phyloP scores from a whole-genome alignment of 2,329 filamentous ascomycete species.

The Phoma sp. region DNA sequence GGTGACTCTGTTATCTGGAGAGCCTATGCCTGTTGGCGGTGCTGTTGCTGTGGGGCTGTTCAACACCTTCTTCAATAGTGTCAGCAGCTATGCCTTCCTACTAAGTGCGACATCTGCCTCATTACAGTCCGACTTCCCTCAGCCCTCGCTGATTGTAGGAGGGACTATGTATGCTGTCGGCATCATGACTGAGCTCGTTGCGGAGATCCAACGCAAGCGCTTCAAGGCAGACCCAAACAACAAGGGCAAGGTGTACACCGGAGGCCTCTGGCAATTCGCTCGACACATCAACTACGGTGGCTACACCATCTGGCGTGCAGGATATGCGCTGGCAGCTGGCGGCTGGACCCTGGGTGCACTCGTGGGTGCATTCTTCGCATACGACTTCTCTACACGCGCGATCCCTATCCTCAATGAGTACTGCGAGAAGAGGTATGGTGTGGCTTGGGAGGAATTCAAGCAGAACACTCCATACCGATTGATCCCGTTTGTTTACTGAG shows the following conservation, averaged over 20 bases:
- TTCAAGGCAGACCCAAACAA: constrained; percentile 60
- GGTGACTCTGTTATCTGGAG: constrained; percentile 54
- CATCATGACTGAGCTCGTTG: constrained; percentile 59
- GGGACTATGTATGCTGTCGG: constrained; percentile 58
- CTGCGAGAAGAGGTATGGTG: constrained; percentile 51
- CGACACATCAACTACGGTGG: constrained; percentile 63
- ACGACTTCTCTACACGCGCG: constrained; percentile 52
- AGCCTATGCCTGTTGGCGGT: constrained; percentile 55
- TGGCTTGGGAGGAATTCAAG: constrained; percentile 50
- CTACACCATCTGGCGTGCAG: constrained; percentile 59
- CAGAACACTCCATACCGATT: constrained; percentile 48
- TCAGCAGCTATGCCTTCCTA: constrained; percentile 62
- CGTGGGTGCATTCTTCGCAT: constrained; percentile 51
- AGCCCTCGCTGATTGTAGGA: constrained; percentile 55
- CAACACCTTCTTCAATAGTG: constrained; percentile 62
- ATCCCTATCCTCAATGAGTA: constrained; percentile 59
- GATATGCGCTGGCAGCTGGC: constrained; percentile 56
- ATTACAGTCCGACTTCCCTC: constrained; percentile 48
- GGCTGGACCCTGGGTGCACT: constrained; percentile 54
- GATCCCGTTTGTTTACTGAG: constrained; percentile 42
- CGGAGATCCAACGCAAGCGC: constrained; percentile 62
- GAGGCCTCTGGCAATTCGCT: constrained; percentile 57
- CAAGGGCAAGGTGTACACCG: constrained; percentile 59
- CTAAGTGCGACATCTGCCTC: constrained; percentile 56
- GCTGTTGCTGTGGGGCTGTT: constrained; percentile 56